Evolutionary conservation across 225 moss, liverwort and hornwort genomes (phyloP), one percentile per base, ranked within the genome.

Genomic region (Physcomitrium patens): DNA sequence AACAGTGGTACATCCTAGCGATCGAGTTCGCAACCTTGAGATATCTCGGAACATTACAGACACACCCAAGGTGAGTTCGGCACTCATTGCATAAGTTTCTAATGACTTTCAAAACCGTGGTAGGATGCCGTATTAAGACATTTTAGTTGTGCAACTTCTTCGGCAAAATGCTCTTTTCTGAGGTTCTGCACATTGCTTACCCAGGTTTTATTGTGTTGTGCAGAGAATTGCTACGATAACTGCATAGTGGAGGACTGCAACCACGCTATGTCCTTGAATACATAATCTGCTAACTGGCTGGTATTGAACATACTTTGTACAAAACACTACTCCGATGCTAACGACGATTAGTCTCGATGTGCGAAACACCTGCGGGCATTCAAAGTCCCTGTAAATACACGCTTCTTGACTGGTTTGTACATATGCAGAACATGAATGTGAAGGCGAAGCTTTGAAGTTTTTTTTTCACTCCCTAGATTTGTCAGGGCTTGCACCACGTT

Each of bases 391-490:
- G 31, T 37, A 37, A 37, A 37, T 37, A 37, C 31, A 37, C 7
- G 76, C 68, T 60, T 67, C 60, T 50, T 49, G 59, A 49, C 50
- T 59, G 58, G 59, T 66, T 60, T 28, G 17, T 48, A 14, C 59
- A n/a, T 9, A 48, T 68, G 57, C 51, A 60, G 24, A 23, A 20
- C 46, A 60, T 68, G 60, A 69, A 60, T 45, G 26, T 42, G 19
- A 56, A 9, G 23, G 18, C 2, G 61, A 77, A 77, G 74, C 71
- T 82, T 37, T 65, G 72, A 79, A 82, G 60, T 86, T 85, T 86
- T 86, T 85, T 86, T 86, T 82, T 77, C 76, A 79, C 79, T 73
- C 65, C 12, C 19, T 66, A 79, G 76, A 62, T 24, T 24, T 1
- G 44, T 41, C 78, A 69, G 69, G 60, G 60, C 68, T 68, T 79